A percentile compares a stretch with the other conserved stretches of the same genome.
phyloP scores from a whole-genome alignment of 139 green algal species.

The Asterochloris sp. region DNA sequence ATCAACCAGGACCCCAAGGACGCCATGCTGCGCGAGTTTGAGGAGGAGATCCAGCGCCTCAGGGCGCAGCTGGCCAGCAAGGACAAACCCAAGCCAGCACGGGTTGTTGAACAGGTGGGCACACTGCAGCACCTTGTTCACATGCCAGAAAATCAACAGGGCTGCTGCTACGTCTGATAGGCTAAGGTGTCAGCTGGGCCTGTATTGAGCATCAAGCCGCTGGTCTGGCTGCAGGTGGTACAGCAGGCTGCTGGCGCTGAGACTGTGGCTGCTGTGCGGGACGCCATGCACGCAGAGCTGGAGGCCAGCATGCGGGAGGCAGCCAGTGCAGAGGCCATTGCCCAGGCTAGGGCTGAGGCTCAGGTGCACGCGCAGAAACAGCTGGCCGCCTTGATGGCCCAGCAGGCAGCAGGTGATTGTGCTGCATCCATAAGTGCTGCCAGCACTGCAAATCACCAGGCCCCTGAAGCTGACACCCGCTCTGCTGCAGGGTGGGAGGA shows the following conservation, averaged over 20 bases:
- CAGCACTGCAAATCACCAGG: not conserved
- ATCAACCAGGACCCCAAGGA: constrained; percentile 91
- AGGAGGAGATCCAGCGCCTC: constrained; percentile 83
- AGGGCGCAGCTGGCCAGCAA: constrained; percentile 53
- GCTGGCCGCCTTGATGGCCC: constrained; percentile 5
- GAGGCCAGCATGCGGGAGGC: constrained; percentile 8
- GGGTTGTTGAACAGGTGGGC: constrained; percentile 6
- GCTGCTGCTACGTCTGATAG: not conserved
- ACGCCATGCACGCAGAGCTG: constrained; percentile 8
- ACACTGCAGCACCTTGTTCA: not conserved
- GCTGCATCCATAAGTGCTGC: not conserved
- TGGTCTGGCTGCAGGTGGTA: constrained; percentile 4
- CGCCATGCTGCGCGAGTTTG: constrained; percentile 88
- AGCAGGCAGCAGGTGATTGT: constrained; percentile 1
- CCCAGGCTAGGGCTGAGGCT: constrained; percentile 3
- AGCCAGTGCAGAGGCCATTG: not conserved
- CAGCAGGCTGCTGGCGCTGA: constrained; percentile 4
- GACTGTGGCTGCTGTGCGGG: constrained; percentile 3
- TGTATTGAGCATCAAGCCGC: not conserved
- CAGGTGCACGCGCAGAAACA: constrained; percentile 4
- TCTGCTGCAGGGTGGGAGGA: constrained; percentile 8
- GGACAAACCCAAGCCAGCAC: not conserved
- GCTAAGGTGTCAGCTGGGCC: not conserved
- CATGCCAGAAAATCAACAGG: not conserved
- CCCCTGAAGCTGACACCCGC: no score